Evolutionary conservation across 2,329 filamentous ascomycete genomes (phyloP).

Genomic region (Dactylella cylindrospora): DNA sequence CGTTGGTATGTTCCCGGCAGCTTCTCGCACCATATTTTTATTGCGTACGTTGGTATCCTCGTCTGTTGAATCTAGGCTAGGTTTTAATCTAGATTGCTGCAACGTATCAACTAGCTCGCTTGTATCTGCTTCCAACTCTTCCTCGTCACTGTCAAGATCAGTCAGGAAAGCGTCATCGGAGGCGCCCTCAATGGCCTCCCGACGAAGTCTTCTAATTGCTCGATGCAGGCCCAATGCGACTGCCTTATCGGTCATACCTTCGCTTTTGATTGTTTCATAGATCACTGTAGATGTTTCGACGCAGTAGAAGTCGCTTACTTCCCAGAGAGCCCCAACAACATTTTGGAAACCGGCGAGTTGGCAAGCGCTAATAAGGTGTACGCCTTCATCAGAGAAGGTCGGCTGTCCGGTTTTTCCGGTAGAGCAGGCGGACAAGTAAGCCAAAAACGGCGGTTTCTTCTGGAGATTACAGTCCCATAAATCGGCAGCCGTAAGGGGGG

Average conservation of each 20-base stretch:
- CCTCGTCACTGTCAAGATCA: too few species aligned
- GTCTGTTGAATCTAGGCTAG: too few species aligned
- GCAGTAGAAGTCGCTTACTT: constrained; percentile 51
- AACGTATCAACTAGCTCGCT: too few species aligned
- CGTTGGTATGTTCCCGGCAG: too few species aligned
- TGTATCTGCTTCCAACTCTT: too few species aligned
- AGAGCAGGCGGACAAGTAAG: constrained; percentile 24
- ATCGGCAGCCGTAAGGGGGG: constrained; percentile 6
- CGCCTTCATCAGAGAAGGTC: constrained; percentile 6
- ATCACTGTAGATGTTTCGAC: constrained; percentile 45
- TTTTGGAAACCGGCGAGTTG: constrained; percentile 27
- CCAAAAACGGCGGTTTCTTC: neutral
- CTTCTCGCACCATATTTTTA: too few species aligned
- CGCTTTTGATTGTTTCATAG: constrained; percentile 13
- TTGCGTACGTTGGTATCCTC: too few species aligned
- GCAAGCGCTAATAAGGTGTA: constrained; percentile 24
- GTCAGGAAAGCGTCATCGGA: too few species aligned
- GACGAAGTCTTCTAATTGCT: constrained; percentile 7
- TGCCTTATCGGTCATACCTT: constrained; percentile 20
- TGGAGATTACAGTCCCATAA: constrained; percentile 5
- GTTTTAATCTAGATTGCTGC: too few species aligned
- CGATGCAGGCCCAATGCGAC: constrained; percentile 15
- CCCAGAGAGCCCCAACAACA: constrained; percentile 51
- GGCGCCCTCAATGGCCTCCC: constrained; percentile 1
- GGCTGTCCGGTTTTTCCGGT: constrained; percentile 4